phyloP scores from a whole-genome alignment of 768 basidiomycete genomes.

The Naganishia vaughanmartiniae region DNA sequence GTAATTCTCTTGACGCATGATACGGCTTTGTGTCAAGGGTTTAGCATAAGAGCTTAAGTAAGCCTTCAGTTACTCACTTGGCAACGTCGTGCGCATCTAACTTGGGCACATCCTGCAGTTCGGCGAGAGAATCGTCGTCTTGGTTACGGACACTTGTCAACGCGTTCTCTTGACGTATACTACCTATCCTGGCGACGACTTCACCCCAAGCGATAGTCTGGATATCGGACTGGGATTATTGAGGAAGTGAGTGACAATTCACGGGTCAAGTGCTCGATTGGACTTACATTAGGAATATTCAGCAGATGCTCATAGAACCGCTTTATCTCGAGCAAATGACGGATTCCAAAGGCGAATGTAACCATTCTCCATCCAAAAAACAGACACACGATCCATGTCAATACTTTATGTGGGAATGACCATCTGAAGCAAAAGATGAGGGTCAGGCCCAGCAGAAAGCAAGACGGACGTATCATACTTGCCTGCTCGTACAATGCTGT shows the following conservation, averaged over 20 bases:
- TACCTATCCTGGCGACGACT: slow-evolving; percentile 81
- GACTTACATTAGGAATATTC: slow-evolving; percentile 82
- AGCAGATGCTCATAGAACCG: slow-evolving; percentile 92
- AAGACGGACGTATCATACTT: slow-evolving; percentile 39
- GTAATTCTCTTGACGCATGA: slow-evolving; percentile 97
- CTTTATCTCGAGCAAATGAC: slow-evolving; percentile 87
- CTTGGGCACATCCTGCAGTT: slow-evolving; percentile 61
- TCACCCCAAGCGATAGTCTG: slow-evolving; percentile 97
- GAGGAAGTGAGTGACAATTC: not conserved
- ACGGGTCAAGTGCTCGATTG: no score
- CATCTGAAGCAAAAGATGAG: slow-evolving; percentile 13
- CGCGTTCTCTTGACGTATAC: slow-evolving; percentile 89
- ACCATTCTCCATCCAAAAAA: slow-evolving; percentile 88
- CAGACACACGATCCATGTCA: slow-evolving; percentile 62
- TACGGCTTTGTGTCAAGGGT: slow-evolving; percentile 58
- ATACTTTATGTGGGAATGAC: slow-evolving; percentile 30
- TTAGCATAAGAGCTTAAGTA: not conserved
- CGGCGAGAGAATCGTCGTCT: slow-evolving; percentile 60
- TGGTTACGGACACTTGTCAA: slow-evolving; percentile 65
- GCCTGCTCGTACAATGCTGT: slow-evolving; percentile 79
- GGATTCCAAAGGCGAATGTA: slow-evolving; percentile 69
- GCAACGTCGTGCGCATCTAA: slow-evolving; percentile 97
- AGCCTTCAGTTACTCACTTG: slow-evolving; percentile 55
- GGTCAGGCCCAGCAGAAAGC: not conserved
- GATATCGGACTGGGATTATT: slow-evolving; percentile 73